Conservation (phyloP, 106 monocot genomes). For the Allium sativum region DNA sequence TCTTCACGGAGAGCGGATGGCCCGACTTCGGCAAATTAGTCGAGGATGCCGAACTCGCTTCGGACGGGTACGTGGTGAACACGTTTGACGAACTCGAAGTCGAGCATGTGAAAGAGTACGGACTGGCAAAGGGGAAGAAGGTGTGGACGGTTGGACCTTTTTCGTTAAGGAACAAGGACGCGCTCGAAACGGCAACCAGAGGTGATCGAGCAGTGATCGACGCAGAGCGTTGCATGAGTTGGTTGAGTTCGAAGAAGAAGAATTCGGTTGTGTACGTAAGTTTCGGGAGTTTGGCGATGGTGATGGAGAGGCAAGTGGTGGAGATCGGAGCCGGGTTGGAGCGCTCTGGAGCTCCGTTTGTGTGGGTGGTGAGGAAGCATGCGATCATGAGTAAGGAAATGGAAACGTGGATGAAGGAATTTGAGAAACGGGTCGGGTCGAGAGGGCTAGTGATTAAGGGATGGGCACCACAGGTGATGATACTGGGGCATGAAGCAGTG, state of each 20-base stretch:
- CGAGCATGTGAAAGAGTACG: slow-evolving; percentile 12
- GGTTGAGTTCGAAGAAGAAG: slow-evolving; percentile 2
- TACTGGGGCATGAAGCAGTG: slow-evolving; percentile 16
- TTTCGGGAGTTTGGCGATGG: neutral
- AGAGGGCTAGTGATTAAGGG: slow-evolving; percentile 11
- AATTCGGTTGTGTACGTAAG: neutral
- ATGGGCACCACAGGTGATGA: slow-evolving; percentile 20
- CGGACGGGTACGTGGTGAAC: slow-evolving; percentile 16
- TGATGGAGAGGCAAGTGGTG: neutral
- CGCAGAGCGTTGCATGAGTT: neutral
- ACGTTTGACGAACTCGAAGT: slow-evolving; percentile 33
- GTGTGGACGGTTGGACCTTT: slow-evolving; percentile 38
- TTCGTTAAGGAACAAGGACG: slow-evolving; percentile 10
- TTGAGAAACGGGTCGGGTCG: slow-evolving; percentile 12
- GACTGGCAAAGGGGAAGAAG: slow-evolving; percentile 7
- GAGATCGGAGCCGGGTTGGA: slow-evolving; percentile 1
- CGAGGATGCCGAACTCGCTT: slow-evolving; percentile 3
- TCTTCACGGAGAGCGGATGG: neutral
- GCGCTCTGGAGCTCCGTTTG: neutral
- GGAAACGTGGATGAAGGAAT: slow-evolving; percentile 16
- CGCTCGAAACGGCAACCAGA: slow-evolving; percentile 11
- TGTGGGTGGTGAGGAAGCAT: slow-evolving; percentile 39
- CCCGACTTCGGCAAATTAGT: slow-evolving; percentile 3
- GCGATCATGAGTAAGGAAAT: neutral
- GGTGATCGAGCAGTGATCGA: slow-evolving; percentile 15